These are phyloP conservation scores for Blastobotrys ciferrii DNA, from an alignment of 1,139 yeast species.

Conservation along the genomic window DNA sequence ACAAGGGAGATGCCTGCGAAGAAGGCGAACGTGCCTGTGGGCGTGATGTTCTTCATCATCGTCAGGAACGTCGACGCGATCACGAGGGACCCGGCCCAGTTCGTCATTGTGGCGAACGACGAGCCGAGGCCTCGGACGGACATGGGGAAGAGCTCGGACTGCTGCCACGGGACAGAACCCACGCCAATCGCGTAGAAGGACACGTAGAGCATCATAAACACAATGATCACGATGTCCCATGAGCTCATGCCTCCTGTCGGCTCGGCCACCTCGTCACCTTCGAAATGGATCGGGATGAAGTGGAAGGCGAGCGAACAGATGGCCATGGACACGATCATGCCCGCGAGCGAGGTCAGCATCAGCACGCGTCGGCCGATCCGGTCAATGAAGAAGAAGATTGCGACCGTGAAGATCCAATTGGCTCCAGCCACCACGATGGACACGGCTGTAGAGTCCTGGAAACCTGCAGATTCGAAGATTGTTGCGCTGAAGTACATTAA, in stretches of 20 bases:
- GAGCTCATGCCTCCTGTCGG: constrained; percentile 50
- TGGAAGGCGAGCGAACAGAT: constrained; percentile 88
- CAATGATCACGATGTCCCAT: constrained; percentile 84
- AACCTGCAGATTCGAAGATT: constrained; percentile 85
- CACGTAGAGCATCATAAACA: constrained; percentile 81
- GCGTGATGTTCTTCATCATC: constrained; percentile 89
- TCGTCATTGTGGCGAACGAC: constrained; percentile 87
- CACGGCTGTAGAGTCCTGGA: constrained; percentile 84
- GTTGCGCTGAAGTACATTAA: constrained; percentile 92
- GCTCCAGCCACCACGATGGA: constrained; percentile 91
- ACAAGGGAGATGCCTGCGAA: constrained; percentile 78
- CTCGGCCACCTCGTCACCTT: constrained; percentile 46
- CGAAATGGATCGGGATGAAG: constrained; percentile 56
- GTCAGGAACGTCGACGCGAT: constrained; percentile 90
- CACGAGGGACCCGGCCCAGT: constrained; percentile 93
- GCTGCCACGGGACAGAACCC: constrained; percentile 98
- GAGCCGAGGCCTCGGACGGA: constrained; percentile 90
- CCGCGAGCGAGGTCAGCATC: constrained; percentile 70
- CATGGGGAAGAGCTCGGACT: constrained; percentile 90
- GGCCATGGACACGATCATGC: constrained; percentile 73
- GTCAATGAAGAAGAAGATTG: constrained; percentile 83
- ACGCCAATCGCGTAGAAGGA: constrained; percentile 91
- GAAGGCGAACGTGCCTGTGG: constrained; percentile 89
- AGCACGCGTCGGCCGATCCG: constrained; percentile 81
- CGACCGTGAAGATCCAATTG: constrained; percentile 77